Evolutionary conservation across 495 filamentous ascomycete species (phyloP).

Genomic region (Aspergillus saccharolyticus): DNA sequence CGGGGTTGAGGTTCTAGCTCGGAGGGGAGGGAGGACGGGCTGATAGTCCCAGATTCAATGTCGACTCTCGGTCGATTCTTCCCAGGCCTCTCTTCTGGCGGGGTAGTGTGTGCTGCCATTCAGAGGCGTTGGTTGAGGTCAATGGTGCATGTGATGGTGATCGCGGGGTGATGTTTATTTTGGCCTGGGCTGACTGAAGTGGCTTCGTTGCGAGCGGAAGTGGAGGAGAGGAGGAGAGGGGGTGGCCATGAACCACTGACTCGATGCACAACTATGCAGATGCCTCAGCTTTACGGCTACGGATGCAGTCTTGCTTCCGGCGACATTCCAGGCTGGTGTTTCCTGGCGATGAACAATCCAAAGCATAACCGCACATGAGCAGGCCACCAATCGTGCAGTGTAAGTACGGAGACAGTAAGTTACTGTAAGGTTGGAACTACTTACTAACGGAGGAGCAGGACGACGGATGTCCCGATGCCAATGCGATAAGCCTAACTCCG

Average conservation of each 20-base stretch:
- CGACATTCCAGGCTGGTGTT: no score
- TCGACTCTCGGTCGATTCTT: background rate
- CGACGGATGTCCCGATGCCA: background rate
- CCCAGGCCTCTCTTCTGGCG: background rate
- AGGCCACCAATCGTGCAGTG: no score
- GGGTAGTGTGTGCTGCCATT: background rate
- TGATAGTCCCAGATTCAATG: background rate
- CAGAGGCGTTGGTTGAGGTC: background rate
- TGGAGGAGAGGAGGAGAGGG: background rate
- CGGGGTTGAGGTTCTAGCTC: background rate
- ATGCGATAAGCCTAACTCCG: constrained; percentile 20
- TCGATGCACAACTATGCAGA: background rate
- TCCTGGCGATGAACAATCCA: no score
- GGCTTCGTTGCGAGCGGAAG: background rate
- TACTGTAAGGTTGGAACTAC: no score
- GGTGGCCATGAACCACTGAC: no score
- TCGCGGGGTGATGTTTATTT: background rate
- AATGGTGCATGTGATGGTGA: background rate
- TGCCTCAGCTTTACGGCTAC: no score
- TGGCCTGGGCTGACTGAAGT: background rate
- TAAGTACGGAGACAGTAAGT: no score
- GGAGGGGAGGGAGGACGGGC: background rate
- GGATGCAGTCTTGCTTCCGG: no score
- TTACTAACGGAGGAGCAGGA: no score
- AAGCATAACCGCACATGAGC: no score